A percentile compares a stretch with the other conserved stretches of the same genome.
These are phyloP conservation scores for Amaranthus tricolor DNA, from an alignment of 179 eudicot species.

Conservation along the genomic window DNA sequence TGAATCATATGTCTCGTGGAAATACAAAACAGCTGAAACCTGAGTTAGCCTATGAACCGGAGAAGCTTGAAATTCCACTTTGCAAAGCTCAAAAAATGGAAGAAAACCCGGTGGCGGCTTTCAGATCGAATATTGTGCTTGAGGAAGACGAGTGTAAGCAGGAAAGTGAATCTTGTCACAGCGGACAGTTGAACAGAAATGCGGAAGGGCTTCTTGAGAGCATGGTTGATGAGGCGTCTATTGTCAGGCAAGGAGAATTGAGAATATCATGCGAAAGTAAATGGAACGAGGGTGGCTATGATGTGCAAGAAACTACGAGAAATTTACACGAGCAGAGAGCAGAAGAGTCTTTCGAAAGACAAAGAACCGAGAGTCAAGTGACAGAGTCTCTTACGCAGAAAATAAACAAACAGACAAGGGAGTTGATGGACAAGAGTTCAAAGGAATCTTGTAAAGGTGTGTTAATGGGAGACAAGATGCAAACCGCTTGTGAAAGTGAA, in stretches of 20 bases:
- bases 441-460: constrained; percentile 18
- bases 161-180: constrained; percentile 22
- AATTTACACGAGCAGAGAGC: constrained; percentile 22
- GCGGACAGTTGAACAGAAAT: constrained; percentile 16
- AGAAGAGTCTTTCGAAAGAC: constrained; percentile 28
- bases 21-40: constrained; percentile 19
- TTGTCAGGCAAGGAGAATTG: constrained; percentile 16
- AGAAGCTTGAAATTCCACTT: constrained; percentile 19
- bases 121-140: constrained; percentile 13
- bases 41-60: constrained; percentile 17
- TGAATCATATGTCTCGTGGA: constrained; percentile 26
- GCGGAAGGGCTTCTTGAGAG: constrained; percentile 13
- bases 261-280: constrained; percentile 7
- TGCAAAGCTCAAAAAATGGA: constrained; percentile 22
- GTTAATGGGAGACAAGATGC: constrained; percentile 22
- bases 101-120: constrained; percentile 16
- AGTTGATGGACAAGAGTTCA: constrained; percentile 17
- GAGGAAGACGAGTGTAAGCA: constrained; percentile 24
- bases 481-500: constrained; percentile 21
- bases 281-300: constrained; percentile 8
- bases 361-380: constrained; percentile 26
- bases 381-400: constrained; percentile 23
- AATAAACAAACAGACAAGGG: constrained; percentile 16
- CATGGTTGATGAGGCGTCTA: constrained; percentile 17
- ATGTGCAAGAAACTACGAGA: constrained; percentile 13